Evolutionary conservation across 108 stramenopile genomes (phyloP).

Genomic region (Schizochytrium sp.): DNA sequence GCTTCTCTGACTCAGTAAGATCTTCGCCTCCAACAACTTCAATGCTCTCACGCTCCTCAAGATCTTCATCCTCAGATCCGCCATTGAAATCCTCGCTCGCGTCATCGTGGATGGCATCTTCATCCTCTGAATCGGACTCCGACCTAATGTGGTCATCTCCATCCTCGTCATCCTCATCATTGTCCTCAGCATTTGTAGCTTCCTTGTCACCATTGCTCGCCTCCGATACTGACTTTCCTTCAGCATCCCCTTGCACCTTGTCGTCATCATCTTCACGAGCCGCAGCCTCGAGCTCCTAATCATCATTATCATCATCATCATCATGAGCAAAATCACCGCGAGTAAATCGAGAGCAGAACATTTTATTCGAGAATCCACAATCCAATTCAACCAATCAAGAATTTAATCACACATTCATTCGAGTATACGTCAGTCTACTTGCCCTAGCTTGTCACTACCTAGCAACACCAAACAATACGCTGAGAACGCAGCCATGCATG

Average conservation of each 20-base stretch:
- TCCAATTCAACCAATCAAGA: no score
- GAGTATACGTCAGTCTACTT: no score
- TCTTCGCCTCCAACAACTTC: not conserved
- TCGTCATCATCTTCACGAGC: not conserved
- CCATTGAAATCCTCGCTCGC: conserved; percentile 14
- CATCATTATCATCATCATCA: not conserved
- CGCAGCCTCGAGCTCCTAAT: conserved; percentile 18
- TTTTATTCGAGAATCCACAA: no score
- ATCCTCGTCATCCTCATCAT: conserved; percentile 14
- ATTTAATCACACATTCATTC: no score
- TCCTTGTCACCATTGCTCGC: not conserved
- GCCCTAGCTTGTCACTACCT: no score
- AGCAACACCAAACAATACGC: no score
- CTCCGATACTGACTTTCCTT: not conserved
- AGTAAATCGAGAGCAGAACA: no score
- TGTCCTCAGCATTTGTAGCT: not conserved
- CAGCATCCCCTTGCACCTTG: not conserved
- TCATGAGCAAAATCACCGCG: not conserved
- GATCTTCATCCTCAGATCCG: not conserved
- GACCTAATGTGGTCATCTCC: not conserved
- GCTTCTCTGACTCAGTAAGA: not conserved
- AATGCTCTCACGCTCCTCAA: not conserved
- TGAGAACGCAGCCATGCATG: no score
- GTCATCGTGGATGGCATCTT: conserved; percentile 67
- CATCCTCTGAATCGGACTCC: not conserved